Conservation (phyloP, 352 stramenopile genomes). For the Bremia lactucae region DNA sequence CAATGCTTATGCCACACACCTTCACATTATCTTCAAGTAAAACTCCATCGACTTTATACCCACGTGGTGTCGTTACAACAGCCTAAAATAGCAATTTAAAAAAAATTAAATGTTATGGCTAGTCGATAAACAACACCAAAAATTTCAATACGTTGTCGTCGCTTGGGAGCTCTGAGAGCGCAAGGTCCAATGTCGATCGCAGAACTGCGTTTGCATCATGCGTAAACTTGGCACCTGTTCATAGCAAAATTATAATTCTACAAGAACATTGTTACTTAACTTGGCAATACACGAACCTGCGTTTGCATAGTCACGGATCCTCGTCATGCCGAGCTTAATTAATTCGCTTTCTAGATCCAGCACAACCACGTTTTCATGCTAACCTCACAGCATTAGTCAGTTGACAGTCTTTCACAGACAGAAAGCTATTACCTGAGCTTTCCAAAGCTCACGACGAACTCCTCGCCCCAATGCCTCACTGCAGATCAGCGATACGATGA, state of each 20-base stretch:
- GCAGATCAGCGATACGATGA: constrained; percentile 1
- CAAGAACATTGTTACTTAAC: background rate
- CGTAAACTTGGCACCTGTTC: constrained; percentile 44
- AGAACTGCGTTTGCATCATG: constrained; percentile 68
- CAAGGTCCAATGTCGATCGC: constrained; percentile 53
- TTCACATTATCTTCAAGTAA: constrained; percentile 73
- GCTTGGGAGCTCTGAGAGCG: constrained; percentile 69
- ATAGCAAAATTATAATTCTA: background rate
- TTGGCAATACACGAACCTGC: constrained; percentile 20
- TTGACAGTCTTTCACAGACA: background rate
- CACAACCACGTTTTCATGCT: constrained; percentile 83
- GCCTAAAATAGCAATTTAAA: constrained; percentile 24
- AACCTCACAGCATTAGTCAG: constrained; percentile 2
- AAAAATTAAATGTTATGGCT: background rate
- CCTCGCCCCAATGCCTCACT: constrained; percentile 70
- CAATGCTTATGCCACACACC: constrained; percentile 59
- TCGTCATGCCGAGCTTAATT: constrained; percentile 73
- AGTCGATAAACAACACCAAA: background rate
- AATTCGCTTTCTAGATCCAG: constrained; percentile 77
- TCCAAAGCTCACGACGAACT: constrained; percentile 78
- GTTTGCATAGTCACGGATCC: constrained; percentile 69
- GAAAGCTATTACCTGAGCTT: constrained; percentile 46
- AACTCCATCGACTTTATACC: constrained; percentile 61
- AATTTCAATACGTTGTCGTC: constrained; percentile 47
- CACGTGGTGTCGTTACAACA: constrained; percentile 62